Base-by-base conservation (phyloP, 306 rosid species). In the Crataegus laevigata region DNA sequence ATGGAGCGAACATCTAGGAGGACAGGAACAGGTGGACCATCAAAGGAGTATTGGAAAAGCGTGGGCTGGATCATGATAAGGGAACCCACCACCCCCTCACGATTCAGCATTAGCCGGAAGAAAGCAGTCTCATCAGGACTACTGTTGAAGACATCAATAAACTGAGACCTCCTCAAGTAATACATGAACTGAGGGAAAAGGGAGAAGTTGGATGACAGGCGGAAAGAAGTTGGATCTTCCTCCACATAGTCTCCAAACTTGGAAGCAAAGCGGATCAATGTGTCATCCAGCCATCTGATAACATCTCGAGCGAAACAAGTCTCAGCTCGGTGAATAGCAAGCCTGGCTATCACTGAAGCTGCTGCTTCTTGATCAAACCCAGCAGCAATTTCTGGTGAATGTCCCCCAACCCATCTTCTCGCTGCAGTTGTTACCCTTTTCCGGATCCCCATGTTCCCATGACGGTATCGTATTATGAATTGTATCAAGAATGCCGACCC, bases 41-140 rank as follows among this genome's bases (percentile, higher is more conserved):
- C 97, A 68, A 93, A 90, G 17, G 96, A 93, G 81, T 93, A 93
- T 36, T 88, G 89, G 73, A 88, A 83, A 75, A 93, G 97, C 1
- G 96, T 89, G 28, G 97, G 98, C 55, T 93, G 98, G 81, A 93
- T 91, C 98, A 93, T 93, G 82, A 93, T 86, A 69, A 90, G 92
- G 3, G 98, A 89, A 22, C 96, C 86, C 6, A 89, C 90, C 17
- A 93, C 97, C 22, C 97, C 97, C 80, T 91, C 96, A 8, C 94
- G 89, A 54, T 89, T 91, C 72, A 93, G 86, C 94, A 91, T 81
- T 58, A 93, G 69, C 79, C 94, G 89, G 79, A 85, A 58, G 63
- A 22, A 58, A 58, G 63, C 63, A 10, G 30, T 58, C 63, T 58
- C 63, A 58, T 58, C 63, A 3, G 30, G 29, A 24, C 63, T 58